Evolutionary conservation across 2,329 filamentous ascomycete genomes (phyloP).

Genomic region (Paracamarosporium sp.): DNA sequence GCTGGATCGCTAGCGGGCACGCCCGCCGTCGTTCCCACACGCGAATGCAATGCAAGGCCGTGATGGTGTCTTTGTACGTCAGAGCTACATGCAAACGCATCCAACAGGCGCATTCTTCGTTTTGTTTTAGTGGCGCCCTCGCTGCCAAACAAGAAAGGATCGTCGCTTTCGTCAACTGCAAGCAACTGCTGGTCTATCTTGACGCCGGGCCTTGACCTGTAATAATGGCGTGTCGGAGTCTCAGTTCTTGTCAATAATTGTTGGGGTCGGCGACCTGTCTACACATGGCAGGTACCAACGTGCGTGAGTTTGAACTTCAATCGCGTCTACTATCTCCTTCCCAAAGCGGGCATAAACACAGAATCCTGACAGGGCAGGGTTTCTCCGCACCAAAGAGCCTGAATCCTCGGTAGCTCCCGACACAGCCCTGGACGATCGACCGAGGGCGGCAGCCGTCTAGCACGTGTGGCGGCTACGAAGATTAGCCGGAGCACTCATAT

Average conservation of each 20-base stretch:
- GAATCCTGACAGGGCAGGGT: background rate
- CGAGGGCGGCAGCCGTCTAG: background rate
- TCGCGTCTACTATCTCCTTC: background rate
- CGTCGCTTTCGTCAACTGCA: background rate
- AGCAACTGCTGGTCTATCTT: background rate
- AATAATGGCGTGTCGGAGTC: background rate
- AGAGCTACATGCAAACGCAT: background rate
- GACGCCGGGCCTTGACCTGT: background rate
- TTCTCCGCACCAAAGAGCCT: background rate
- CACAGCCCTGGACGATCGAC: background rate
- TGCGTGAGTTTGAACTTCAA: background rate
- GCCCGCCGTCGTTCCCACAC: too few relatives aligned
- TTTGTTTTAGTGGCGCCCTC: background rate
- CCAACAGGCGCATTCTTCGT: too few relatives aligned
- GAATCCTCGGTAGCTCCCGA: background rate
- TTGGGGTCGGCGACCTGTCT: background rate
- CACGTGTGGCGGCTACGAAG: background rate
- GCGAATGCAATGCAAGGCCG: too few relatives aligned
- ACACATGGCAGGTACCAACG: background rate
- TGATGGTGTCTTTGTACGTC: too few relatives aligned
- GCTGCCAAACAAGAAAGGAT: background rate
- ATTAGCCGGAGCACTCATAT: background rate
- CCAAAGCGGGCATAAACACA: background rate
- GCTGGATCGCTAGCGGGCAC: background rate
- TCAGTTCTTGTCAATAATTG: background rate